Conservation (phyloP, 306 rosid species). For the Glycyrrhiza uralensis region DNA sequence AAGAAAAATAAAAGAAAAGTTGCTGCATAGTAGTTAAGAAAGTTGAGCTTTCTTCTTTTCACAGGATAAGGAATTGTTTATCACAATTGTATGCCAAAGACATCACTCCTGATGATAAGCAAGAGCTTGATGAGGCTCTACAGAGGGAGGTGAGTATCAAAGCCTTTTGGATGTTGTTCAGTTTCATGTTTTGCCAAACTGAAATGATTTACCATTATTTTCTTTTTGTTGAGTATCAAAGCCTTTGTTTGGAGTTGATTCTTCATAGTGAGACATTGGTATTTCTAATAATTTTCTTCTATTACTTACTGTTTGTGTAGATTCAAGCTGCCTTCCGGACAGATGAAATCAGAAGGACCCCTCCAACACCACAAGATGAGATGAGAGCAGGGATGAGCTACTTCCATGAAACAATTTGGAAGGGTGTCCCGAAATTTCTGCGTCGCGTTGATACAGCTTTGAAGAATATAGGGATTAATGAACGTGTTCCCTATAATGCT, state of each 20-base stretch:
- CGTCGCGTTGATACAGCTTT: conserved; percentile 97
- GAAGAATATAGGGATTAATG: conserved; percentile 85
- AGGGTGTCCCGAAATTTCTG: conserved; percentile 88
- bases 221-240: background rate
- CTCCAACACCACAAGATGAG: conserved; percentile 99
- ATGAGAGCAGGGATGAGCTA: conserved; percentile 99
- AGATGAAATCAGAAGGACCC: conserved; percentile 86
- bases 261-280: background rate
- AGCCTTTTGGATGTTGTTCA: conserved; percentile 4
- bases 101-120: conserved; percentile 97
- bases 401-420: conserved; percentile 97
- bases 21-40: background rate
- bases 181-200: background rate
- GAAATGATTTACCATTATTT: background rate
- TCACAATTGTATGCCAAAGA: conserved; percentile 83
- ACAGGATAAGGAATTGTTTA: conserved; percentile 80
- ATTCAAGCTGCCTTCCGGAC: conserved; percentile 99
- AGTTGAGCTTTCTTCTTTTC: background rate
- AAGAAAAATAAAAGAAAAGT: too few species aligned
- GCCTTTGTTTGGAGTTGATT: background rate
- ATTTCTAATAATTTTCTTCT: too few species aligned
- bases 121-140: conserved; percentile 94
- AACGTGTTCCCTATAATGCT: conserved; percentile 91
- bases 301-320: conserved; percentile 36
- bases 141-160: conserved; percentile 79